phyloP scores from a whole-genome alignment of 2,329 filamentous ascomycete species.

The Epicoccum sorghinum region DNA sequence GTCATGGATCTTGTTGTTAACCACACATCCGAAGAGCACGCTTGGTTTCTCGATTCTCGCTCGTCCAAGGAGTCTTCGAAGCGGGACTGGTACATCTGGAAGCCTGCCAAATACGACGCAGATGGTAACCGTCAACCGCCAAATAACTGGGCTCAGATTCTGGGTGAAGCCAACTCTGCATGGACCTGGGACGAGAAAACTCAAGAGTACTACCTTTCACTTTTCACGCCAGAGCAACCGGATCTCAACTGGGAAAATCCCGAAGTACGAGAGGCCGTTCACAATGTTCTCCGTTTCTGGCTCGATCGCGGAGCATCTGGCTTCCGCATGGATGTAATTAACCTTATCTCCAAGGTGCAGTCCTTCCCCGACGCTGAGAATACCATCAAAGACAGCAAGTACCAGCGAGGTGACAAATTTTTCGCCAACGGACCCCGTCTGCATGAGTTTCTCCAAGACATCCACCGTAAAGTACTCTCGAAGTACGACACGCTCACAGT shows the following conservation, averaged over 20 bases:
- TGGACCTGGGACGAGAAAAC: constrained; percentile 76
- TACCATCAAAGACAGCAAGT: constrained; percentile 40
- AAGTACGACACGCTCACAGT: constrained; percentile 70
- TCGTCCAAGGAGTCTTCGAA: constrained; percentile 55
- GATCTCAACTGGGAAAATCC: constrained; percentile 84
- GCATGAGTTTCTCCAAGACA: constrained; percentile 71
- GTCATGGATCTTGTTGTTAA: constrained; percentile 52
- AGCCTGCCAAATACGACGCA: constrained; percentile 51
- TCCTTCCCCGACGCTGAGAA: constrained; percentile 37
- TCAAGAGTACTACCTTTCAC: constrained; percentile 75
- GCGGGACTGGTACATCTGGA: constrained; percentile 64
- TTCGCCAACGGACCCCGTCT: constrained; percentile 71
- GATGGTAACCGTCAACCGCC: constrained; percentile 70
- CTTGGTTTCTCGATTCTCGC: constrained; percentile 64
- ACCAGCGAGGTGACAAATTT: constrained; percentile 57
- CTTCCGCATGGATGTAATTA: constrained; percentile 52
- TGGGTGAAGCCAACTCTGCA: constrained; percentile 61
- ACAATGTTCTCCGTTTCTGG: constrained; percentile 79
- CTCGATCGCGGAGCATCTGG: constrained; percentile 68
- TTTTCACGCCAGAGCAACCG: constrained; percentile 78
- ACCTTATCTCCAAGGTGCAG: constrained; percentile 46
- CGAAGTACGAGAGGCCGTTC: constrained; percentile 70
- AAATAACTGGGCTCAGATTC: constrained; percentile 72
- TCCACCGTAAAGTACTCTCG: constrained; percentile 63
- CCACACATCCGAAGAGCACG: constrained; percentile 53